Evolutionary conservation across 805 yeast genomes (phyloP), one percentile per base, ranked within the genome.

Genomic region (Cyberlindnera veronae): DNA sequence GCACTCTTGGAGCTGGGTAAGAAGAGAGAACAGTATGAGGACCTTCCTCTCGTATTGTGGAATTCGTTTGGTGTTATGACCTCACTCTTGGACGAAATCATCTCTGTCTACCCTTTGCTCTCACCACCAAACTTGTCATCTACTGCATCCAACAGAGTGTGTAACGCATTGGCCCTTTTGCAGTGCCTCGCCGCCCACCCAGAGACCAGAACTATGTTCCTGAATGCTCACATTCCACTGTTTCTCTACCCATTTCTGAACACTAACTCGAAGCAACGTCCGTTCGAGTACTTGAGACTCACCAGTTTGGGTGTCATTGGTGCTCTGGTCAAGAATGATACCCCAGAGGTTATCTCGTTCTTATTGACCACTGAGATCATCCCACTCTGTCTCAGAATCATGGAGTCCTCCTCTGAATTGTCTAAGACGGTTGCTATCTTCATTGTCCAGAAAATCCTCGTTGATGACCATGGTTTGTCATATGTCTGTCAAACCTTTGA

Each of bases 161-260:
- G 98, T 63, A 91, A 93, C 65, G 97, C 98, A 0, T 69, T 91
- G 53, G 97, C 96, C 8, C 73, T 93, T 34, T 71, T 91, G 49
- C 99, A 91, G 64, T 93, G 99, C 65, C 96, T 91, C 30, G 99
- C 99, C 3, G 85, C 96, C 2, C 96, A 93, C 60, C 80, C 82
- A 28, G 95, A 88, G 49, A 93, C 98, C 0, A 79, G 96, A 58
- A 80, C 78, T 22, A 72, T 84, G 40, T 91, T 91, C 53, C 68
- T 91, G 46, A 81, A 79, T 61, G 96, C 98, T 2, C 95, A 93
- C 55, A 79, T 91, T 43, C 96, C 98, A 34, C 69, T 93, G 34
- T 93, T 89, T 53, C 69, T 91, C 42, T 93, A 93, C 64, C 99
- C 99, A 22, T 91, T 91, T 57, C 73, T 91, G 57, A 88, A 89